These are phyloP conservation scores for Butyriboletus loyo DNA, from an alignment of 768 basidiomycete genomes.

Conservation along the genomic window DNA sequence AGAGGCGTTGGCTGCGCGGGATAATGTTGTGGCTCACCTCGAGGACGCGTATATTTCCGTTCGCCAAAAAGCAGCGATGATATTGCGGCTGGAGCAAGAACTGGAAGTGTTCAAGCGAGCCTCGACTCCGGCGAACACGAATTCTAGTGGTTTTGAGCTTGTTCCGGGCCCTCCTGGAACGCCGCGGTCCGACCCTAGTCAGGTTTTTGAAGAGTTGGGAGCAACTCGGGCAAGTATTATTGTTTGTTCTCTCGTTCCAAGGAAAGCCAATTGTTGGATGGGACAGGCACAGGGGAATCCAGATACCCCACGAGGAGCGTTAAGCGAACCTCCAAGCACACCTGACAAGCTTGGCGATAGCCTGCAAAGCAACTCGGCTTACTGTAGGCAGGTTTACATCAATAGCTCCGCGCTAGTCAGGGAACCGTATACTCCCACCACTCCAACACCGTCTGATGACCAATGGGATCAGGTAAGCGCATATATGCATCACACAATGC, in stretches of 20 bases:
- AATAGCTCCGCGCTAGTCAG: conserved; percentile 5
- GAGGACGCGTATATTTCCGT: conserved; percentile 58
- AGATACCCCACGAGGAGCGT: not conserved
- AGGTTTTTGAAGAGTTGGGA: not conserved
- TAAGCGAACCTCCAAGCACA: conserved; percentile 9
- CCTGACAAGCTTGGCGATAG: conserved; percentile 22
- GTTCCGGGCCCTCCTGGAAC: not conserved
- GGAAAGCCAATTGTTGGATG: not conserved
- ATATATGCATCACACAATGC: conserved; percentile 11
- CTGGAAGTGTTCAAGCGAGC: conserved; percentile 28
- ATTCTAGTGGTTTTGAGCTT: not conserved
- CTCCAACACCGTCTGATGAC: not conserved
- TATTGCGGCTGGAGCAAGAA: conserved; percentile 47
- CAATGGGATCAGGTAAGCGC: conserved; percentile 15
- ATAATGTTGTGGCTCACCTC: conserved; percentile 56
- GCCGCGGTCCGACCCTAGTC: not conserved
- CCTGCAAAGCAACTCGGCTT: conserved; percentile 29
- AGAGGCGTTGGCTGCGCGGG: conserved; percentile 63
- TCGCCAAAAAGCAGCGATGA: conserved; percentile 53
- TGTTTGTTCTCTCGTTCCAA: not conserved
- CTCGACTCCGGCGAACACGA: conserved; percentile 21
- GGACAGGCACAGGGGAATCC: not conserved
- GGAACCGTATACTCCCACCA: not conserved
- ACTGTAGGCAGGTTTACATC: conserved; percentile 14
- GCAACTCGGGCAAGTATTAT: conserved; percentile 3